Percentiles rank a stretch among this genome's conserved stretches.
phyloP scores from a whole-genome alignment of 2,329 filamentous ascomycete genomes.

The Lasiodiplodia theobromae region DNA sequence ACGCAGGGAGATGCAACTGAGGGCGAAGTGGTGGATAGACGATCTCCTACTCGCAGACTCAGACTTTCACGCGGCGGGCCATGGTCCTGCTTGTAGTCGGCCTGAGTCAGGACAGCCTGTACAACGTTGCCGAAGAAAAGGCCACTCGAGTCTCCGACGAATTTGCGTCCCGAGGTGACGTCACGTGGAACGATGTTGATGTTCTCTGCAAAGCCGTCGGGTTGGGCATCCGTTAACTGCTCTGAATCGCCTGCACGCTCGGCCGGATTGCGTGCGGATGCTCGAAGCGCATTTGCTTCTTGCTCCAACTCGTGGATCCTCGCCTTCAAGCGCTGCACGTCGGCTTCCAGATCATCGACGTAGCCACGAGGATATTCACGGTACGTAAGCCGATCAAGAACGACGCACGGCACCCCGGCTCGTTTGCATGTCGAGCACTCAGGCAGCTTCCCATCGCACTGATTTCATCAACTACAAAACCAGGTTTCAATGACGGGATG shows the following conservation, averaged over 20 bases:
- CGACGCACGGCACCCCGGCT: conserved; percentile 11
- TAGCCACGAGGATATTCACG: conserved; percentile 16
- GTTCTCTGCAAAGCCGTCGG: conserved; percentile 11
- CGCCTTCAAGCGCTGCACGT: conserved; percentile 12
- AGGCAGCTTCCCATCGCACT: conserved; percentile 18
- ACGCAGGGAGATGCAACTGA: too few relatives aligned
- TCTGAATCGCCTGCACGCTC: not conserved
- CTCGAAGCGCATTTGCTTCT: not conserved
- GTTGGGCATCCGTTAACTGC: not conserved
- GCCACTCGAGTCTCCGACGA: conserved; percentile 17
- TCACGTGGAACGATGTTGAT: conserved; percentile 10
- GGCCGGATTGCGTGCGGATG: not conserved
- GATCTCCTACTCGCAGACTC: not conserved
- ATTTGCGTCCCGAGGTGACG: conserved; percentile 2
- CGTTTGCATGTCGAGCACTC: not conserved
- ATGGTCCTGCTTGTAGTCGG: conserved; percentile 26
- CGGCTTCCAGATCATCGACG: conserved; percentile 16
- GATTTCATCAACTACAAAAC: not conserved
- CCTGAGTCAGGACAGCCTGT: conserved; percentile 14
- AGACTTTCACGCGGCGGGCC: not conserved
- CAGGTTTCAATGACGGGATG: too few relatives aligned
- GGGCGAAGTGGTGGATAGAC: too few relatives aligned
- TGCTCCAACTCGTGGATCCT: conserved; percentile 7
- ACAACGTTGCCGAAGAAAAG: conserved; percentile 23
- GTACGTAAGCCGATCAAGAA: conserved; percentile 18